phyloP scores from a whole-genome alignment of 768 basidiomycete species.

The Rhodotorula graminis region DNA sequence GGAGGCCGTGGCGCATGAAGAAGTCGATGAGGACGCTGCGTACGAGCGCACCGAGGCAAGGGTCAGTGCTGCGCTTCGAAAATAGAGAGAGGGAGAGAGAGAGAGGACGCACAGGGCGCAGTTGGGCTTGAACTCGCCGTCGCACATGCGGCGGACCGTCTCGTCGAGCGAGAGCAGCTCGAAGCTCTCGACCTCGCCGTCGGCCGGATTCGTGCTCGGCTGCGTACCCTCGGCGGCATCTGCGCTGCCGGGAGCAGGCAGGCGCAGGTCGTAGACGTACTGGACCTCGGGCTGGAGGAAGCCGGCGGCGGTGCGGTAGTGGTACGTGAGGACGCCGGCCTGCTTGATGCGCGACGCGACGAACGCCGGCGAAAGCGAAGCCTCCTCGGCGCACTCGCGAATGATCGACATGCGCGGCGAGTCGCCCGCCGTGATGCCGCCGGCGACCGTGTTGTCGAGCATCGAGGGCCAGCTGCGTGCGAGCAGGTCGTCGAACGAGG shows the following conservation, averaged over 20 bases:
- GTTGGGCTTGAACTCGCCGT: conserved; percentile 83
- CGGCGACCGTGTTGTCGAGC: conserved; percentile 80
- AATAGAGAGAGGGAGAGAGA: not conserved
- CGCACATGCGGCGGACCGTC: conserved; percentile 61
- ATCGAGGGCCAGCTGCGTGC: conserved; percentile 68
- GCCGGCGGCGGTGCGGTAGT: conserved; percentile 63
- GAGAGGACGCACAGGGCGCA: conserved; percentile 59
- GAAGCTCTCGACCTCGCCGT: conserved; percentile 93
- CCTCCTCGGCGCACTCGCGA: conserved; percentile 92
- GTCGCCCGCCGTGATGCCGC: conserved; percentile 81
- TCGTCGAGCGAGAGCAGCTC: conserved; percentile 67
- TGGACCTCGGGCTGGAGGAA: conserved; percentile 64
- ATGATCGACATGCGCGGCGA: conserved; percentile 66
- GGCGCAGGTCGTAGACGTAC: conserved; percentile 76
- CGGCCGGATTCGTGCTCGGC: conserved; percentile 57
- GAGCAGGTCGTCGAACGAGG: too few relatives aligned
- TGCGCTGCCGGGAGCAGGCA: conserved; percentile 52
- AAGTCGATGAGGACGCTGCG: conserved; percentile 75
- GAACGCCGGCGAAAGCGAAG: conserved; percentile 66
- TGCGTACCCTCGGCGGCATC: not conserved
- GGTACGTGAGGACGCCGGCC: conserved; percentile 74
- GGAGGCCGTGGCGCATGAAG: conserved; percentile 73
- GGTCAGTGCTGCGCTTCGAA: not conserved
- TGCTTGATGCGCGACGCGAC: conserved; percentile 59
- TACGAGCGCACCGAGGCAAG: not conserved